Evolutionary conservation across 1,139 yeast species (phyloP).

Genomic region (Magnusiomyces sp.): DNA sequence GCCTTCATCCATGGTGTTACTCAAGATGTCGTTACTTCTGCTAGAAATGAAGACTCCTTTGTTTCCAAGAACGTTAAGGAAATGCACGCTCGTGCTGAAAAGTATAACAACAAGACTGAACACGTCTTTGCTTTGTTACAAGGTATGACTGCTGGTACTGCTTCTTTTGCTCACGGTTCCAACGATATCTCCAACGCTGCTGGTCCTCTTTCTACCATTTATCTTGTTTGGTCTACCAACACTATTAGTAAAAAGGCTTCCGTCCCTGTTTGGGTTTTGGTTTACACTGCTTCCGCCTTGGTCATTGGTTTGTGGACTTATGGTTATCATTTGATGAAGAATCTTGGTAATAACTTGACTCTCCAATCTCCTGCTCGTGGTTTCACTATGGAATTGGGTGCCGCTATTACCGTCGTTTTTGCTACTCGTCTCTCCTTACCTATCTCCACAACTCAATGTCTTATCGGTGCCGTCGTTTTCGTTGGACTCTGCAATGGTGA

Average conservation of each 20-base stretch:
- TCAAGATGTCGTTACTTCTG: constrained; percentile 52
- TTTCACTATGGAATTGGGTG: constrained; percentile 70
- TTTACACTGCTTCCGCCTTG: constrained; percentile 59
- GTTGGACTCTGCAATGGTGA: constrained; percentile 68
- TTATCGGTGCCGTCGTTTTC: constrained; percentile 73
- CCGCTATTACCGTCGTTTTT: constrained; percentile 67
- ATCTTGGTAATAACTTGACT: constrained; percentile 67
- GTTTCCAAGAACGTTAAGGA: constrained; percentile 34
- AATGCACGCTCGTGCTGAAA: constrained; percentile 52
- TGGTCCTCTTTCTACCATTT: constrained; percentile 65
- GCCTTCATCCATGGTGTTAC: constrained; percentile 52
- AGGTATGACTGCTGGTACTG: constrained; percentile 67
- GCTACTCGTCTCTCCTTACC: constrained; percentile 69
- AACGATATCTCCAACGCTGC: constrained; percentile 75
- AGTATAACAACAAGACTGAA: constrained; percentile 65
- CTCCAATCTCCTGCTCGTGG: constrained; percentile 77
- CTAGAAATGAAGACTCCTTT: constrained; percentile 32
- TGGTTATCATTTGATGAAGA: constrained; percentile 64
- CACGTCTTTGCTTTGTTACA: constrained; percentile 63
- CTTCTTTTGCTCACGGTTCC: constrained; percentile 74
- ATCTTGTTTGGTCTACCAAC: constrained; percentile 52
- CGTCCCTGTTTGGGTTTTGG: constrained; percentile 66
- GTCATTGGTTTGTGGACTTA: constrained; percentile 66
- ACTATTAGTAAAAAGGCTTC: constrained; percentile 41
- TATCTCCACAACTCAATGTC: constrained; percentile 69